A percentile compares a stretch with the other conserved stretches of the same genome.
These are phyloP conservation scores for Monilinia vaccinii-corymbosi DNA, from an alignment of 2,329 filamentous ascomycete genomes.

Conservation along the genomic window DNA sequence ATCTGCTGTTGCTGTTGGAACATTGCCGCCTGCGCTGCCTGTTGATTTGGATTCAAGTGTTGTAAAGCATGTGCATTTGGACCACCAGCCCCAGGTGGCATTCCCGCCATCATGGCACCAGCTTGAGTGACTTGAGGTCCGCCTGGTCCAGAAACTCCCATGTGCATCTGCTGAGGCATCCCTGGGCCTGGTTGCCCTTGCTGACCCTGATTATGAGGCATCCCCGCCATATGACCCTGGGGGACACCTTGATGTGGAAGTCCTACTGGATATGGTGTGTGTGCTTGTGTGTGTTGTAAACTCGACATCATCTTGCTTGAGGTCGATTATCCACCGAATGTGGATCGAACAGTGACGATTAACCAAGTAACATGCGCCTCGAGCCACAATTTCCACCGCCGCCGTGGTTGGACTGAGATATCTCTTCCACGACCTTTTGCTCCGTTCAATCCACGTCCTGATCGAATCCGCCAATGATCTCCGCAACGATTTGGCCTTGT, in stretches of 20 bases:
- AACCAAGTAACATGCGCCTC: slow-evolving; percentile 22
- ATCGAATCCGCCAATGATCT: slow-evolving; percentile 11
- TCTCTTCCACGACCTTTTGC: slow-evolving; percentile 18
- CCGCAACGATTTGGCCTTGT: slow-evolving; percentile 1
- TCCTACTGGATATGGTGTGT: slow-evolving; percentile 57
- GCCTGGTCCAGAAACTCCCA: slow-evolving; percentile 63
- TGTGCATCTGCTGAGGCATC: slow-evolving; percentile 64
- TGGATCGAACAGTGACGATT: slow-evolving; percentile 42
- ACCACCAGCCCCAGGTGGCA: slow-evolving; percentile 54
- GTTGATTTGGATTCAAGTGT: slow-evolving; percentile 54
- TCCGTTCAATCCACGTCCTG: slow-evolving; percentile 1
- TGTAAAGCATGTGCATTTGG: slow-evolving; percentile 61
- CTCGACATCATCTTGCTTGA: slow-evolving; percentile 58
- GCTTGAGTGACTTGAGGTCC: slow-evolving; percentile 62
- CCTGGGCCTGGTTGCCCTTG: slow-evolving; percentile 53
- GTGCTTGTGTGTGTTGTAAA: slow-evolving; percentile 55
- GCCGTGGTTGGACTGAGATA: slow-evolving; percentile 39
- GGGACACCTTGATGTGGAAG: slow-evolving; percentile 66
- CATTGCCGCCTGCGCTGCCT: slow-evolving; percentile 32
- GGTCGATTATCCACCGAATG: slow-evolving; percentile 40
- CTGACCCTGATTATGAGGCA: slow-evolving; percentile 53
- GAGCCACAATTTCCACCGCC: slow-evolving; percentile 26
- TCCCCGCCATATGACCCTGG: slow-evolving; percentile 44
- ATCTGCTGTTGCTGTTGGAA: slow-evolving; percentile 20
- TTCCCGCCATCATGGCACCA: slow-evolving; percentile 62